Percentiles rank a stretch among this genome's conserved stretches.
These are phyloP conservation scores for Closterium sp. DNA, from an alignment of 139 green algal genomes.

Conservation along the genomic window DNA sequence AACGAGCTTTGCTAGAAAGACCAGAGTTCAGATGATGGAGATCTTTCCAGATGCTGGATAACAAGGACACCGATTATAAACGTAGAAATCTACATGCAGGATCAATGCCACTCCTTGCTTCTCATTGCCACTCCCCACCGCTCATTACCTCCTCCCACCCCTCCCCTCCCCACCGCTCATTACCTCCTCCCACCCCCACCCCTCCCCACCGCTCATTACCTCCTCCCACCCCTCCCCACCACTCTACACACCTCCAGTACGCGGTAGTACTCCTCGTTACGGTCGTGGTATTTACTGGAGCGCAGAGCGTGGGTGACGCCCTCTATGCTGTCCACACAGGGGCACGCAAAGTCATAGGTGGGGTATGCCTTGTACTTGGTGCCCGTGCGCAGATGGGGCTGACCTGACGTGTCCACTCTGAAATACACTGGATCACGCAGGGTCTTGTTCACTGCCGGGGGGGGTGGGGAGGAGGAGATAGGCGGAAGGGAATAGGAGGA, in stretches of 20 bases:
- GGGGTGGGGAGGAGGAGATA: not conserved
- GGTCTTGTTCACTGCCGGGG: constrained; percentile 68
- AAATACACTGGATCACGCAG: constrained; percentile 93
- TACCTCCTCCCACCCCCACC: not conserved
- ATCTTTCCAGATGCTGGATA: no score
- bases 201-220: not conserved
- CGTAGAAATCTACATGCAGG: not conserved
- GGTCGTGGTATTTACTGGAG: constrained; percentile 91
- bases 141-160: not conserved
- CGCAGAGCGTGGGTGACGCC: constrained; percentile 95
- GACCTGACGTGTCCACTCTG: constrained; percentile 79
- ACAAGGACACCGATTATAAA: no score
- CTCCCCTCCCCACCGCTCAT: not conserved
- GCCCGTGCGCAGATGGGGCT: constrained; percentile 87
- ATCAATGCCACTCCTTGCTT: no score
- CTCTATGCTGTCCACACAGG: constrained; percentile 90
- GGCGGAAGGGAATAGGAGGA: not conserved
- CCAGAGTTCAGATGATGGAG: no score
- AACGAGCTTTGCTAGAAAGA: no score
- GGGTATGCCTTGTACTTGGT: constrained; percentile 87
- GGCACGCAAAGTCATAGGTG: constrained; percentile 98
- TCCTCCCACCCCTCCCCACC: not conserved
- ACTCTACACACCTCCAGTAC: constrained; percentile 5
- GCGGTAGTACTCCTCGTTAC: constrained; percentile 63
- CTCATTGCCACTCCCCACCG: not conserved